Evolutionary conservation across 495 filamentous ascomycete genomes (phyloP), one percentile per base, ranked within the genome.

Genomic region (Aspergillus saccharolyticus): DNA sequence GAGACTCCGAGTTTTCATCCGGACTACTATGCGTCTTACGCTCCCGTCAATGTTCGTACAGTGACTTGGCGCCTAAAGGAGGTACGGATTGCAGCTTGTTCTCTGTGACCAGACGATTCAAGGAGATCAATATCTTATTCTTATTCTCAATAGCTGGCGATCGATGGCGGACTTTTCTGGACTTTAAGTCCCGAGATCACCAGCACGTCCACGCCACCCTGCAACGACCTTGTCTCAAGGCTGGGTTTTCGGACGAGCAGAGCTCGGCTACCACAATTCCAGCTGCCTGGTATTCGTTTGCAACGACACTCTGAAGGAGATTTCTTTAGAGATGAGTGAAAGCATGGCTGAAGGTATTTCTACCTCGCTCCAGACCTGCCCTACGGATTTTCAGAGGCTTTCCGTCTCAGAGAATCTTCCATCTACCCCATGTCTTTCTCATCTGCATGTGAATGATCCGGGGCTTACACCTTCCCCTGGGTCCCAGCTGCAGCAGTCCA

Each of bases 381-480:
- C 62, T 61, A 24, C 60, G 33, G 55, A 59, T 46, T 55, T 57
- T 45, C 62, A 59, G 51, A 63, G 56, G 53, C 57, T 59, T 18
- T 39, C 22, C 42, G 54, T 59, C 49, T 53, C 48, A 56, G 63
- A 57, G 54, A 57, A 49, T 61, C 28, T 61, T 55, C 53, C 65
- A 51, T 47, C 57, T 53, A 49, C 54, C 54, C 53, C 55, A 42
- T 55, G 39, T 44, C 33, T 48, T 20, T 44, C 53, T 56, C 55
- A 58, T 58, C 43, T 64, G 55, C 45, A 66, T 64, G 55, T 67
- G 51, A 66, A 64, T 67, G 68, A 75, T 67, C 71, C 71, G 71
- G 73, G 71, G 71, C 73, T 75, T 75, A 75, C 73, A 75, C 71
- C 66, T 68, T 54, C 65, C 71, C 72, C 72, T 62, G 66, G 69